phyloP scores from a whole-genome alignment of 2,329 filamentous ascomycete species.

The Aspergillus nomiae region DNA sequence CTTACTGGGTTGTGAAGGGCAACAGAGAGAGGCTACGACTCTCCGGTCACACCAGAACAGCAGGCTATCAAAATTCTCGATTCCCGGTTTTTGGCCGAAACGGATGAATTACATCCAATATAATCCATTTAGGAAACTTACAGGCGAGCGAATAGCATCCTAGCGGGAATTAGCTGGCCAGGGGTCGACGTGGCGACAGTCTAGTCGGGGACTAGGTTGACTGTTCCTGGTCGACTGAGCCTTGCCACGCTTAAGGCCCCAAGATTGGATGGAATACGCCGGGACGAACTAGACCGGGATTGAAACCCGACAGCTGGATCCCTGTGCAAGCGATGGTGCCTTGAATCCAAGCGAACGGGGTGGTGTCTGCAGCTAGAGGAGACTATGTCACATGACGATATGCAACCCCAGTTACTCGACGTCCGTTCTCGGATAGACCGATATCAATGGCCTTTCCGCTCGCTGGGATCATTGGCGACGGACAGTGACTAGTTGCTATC shows the following conservation, averaged over 20 bases:
- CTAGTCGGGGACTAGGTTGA: background rate
- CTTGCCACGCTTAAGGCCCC: background rate
- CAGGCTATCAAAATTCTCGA: background rate
- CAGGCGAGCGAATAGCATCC: background rate
- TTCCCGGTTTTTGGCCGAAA: background rate
- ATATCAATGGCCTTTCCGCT: background rate
- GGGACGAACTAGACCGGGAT: background rate
- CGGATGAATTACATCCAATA: background rate
- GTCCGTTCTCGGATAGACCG: background rate
- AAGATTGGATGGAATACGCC: background rate
- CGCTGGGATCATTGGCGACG: background rate
- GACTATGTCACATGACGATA: background rate
- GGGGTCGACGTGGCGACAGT: background rate
- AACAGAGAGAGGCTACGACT: background rate
- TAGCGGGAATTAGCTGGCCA: background rate
- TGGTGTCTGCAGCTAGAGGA: background rate
- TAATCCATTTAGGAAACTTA: background rate
- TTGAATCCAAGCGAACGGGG: constrained; percentile 1
- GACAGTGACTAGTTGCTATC: background rate
- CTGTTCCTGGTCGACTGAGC: background rate
- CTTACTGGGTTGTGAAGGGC: background rate
- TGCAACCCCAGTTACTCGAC: background rate
- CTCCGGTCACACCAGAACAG: background rate
- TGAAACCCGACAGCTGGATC: background rate
- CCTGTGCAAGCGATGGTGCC: background rate